Base-by-base conservation (phyloP, 2,329 filamentous ascomycete species). In the Emergomyces pasteurianus region DNA sequence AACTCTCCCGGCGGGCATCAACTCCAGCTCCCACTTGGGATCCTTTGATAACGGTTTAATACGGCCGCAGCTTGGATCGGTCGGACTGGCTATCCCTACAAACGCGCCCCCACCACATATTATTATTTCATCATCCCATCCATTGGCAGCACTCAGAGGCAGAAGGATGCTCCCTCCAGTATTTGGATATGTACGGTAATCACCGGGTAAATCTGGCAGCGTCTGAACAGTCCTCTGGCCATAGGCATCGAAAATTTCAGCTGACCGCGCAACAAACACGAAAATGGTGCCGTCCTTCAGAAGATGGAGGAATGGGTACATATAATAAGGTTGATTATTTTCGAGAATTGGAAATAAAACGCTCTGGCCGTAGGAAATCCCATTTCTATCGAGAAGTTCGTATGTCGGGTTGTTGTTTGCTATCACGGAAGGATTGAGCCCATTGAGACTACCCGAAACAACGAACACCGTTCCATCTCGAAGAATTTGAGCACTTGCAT, bases 391-490 rank as follows among this genome's bases (percentile, higher is more conserved):
- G n/a, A 85, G 72, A 31, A 84, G 78, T 67, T 86, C 83, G 68
- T 83, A 85, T 1, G 83, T 86, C 2, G 83, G 83, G 67, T 86
- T 85, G 73, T 85, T 85, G 73, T 86, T 85, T 55, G 77, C 73
- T 3, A 71, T 70, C 61, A 79, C 75, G 8, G 76, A 77, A 28
- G 81, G 81, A 67, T 84, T 79, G 38, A 83, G 75, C 53, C 81
- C 82, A 66, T 85, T 86, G 63, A 82, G 70, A 66, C 79, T 82
- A 60, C 83, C 83, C 55, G 83, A 84, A 14, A 80, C 81, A 54
- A 86, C 83, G 62, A 86, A 83, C 46, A 86, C 72, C 31, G 70
- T 76, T 52, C 81, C 79, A 66, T 86, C 81, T 12, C 79, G 75
- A 74, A 86, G 75, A 14, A 78, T 83, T 69, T 85, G 83, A 26